Evolutionary conservation across 495 filamentous ascomycete species (phyloP).

Genomic region (Penicillium coprophilum): DNA sequence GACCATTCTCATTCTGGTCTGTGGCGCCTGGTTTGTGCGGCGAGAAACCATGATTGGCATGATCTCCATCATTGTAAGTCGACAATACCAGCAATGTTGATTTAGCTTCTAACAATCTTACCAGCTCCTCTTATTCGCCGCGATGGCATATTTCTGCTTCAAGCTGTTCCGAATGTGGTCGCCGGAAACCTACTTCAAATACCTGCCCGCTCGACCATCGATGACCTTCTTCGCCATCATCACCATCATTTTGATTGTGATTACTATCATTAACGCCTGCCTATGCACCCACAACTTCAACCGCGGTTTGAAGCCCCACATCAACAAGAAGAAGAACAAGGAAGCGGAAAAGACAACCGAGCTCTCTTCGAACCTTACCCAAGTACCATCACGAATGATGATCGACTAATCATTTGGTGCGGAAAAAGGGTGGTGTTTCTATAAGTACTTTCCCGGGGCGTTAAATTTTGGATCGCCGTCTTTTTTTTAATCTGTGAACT

Average conservation of each 20-base stretch:
- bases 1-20: constrained; percentile 81
- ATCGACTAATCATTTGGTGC: constrained; percentile 63
- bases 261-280: constrained; percentile 86
- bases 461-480: constrained; percentile 18
- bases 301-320: constrained; percentile 84
- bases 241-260: constrained; percentile 80
- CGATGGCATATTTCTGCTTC: constrained; percentile 94
- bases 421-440: constrained; percentile 17
- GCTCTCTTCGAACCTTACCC: constrained; percentile 53
- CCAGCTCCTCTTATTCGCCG: constrained; percentile 79
- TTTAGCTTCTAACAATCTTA: constrained; percentile 20
- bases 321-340: constrained; percentile 61
- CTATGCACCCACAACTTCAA: constrained; percentile 89
- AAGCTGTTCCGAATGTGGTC: constrained; percentile 96
- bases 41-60: constrained; percentile 80
- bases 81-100: neutral
- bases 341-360: constrained; percentile 75
- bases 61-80: constrained; percentile 66
- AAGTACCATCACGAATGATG: constrained; percentile 73
- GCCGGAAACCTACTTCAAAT: constrained; percentile 49
- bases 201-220: constrained; percentile 70
- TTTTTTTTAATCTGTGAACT: constrained; percentile 12
- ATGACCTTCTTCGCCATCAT: constrained; percentile 93
- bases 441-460: constrained; percentile 17
- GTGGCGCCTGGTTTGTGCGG: constrained; percentile 80